A percentile compares a stretch with the other conserved stretches of the same genome.
Evolutionary conservation across 441 rosid species (phyloP).

Genomic region (Hura crepitans): DNA sequence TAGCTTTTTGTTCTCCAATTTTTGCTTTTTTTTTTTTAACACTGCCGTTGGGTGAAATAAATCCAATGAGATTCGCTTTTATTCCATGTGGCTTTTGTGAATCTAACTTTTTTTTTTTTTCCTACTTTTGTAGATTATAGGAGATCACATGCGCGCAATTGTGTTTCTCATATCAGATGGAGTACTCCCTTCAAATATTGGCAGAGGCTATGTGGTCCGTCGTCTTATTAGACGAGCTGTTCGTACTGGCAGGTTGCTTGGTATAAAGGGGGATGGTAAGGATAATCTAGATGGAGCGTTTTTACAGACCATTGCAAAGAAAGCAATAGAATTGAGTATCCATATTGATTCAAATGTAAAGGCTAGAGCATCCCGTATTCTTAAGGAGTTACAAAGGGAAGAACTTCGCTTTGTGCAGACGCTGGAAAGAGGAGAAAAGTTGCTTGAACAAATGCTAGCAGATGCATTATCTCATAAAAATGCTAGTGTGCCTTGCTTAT

Average conservation of each 20-base stretch:
- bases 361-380: constrained; percentile 48
- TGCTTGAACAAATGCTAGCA: constrained; percentile 70
- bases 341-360: constrained; percentile 65
- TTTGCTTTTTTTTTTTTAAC: too few relatives aligned
- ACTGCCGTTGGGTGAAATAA: not conserved
- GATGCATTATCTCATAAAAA: constrained; percentile 45
- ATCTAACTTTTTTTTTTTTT: constrained; percentile 20
- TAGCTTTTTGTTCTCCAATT: too few relatives aligned
- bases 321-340: constrained; percentile 67
- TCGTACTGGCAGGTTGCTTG: constrained; percentile 79
- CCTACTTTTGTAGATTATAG: constrained; percentile 53
- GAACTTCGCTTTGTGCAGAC: constrained; percentile 86
- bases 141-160: constrained; percentile 86
- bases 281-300: constrained; percentile 63
- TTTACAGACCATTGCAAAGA: constrained; percentile 67
- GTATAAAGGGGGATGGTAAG: constrained; percentile 56
- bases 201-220: constrained; percentile 91
- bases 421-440: constrained; percentile 82
- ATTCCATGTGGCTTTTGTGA: constrained; percentile 9
- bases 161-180: constrained; percentile 92
- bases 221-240: constrained; percentile 88
- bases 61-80: not conserved
- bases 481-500: constrained; percentile 45
- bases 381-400: constrained; percentile 77
- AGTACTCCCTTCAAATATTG: constrained; percentile 83